phyloP scores from a whole-genome alignment of 106 monocot species.

The Triglochin maritima region DNA sequence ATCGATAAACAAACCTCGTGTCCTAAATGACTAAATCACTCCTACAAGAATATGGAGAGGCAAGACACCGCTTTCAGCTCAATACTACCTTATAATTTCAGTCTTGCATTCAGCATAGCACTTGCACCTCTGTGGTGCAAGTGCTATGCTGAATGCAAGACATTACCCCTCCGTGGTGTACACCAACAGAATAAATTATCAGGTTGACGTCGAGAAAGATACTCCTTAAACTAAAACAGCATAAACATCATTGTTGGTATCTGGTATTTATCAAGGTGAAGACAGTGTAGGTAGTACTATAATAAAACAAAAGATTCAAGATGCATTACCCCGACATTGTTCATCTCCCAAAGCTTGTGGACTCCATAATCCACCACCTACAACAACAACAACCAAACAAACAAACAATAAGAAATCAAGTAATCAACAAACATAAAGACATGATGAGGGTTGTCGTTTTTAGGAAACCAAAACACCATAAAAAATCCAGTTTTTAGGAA shows the following conservation, averaged over 20 bases:
- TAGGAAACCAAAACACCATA: not conserved
- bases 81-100: too few relatives aligned
- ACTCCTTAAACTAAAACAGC: not conserved
- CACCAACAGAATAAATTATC: not conserved
- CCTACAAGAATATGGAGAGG: too few relatives aligned
- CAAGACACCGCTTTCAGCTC: too few relatives aligned
- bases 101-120: too few relatives aligned
- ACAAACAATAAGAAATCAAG: not conserved
- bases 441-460: not conserved
- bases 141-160: too few relatives aligned
- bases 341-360: conserved; percentile 61
- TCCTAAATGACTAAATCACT: too few relatives aligned
- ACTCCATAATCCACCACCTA: conserved; percentile 71
- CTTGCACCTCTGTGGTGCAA: too few relatives aligned
- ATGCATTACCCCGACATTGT: conserved; percentile 55
- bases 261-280: not conserved
- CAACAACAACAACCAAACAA: conserved; percentile 1
- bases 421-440: not conserved
- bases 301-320: not conserved
- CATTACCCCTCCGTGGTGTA: too few relatives aligned
- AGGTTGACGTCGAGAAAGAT: not conserved
- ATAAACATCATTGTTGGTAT: not conserved
- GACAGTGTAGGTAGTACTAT: not conserved
- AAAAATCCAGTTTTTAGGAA: too few relatives aligned
- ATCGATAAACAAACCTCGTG: too few relatives aligned